Evolutionary conservation across 345 rosid genomes (phyloP).

Genomic region (Eucalyptus sp.): DNA sequence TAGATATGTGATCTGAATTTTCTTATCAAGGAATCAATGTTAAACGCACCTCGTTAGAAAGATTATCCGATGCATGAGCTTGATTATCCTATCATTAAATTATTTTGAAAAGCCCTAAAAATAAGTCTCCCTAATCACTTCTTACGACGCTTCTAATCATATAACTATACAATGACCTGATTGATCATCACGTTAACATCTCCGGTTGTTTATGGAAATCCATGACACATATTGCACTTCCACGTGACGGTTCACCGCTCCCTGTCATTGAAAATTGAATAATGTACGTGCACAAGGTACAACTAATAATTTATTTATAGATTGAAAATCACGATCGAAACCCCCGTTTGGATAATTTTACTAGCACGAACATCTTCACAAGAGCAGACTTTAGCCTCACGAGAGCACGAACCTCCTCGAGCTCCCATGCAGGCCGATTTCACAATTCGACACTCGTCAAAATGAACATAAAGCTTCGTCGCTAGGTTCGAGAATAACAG

Average conservation of each 20-base stretch:
- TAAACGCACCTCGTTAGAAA: too few species aligned
- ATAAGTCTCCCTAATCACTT: accelerated
- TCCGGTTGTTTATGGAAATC: accelerated
- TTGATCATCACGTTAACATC: neutral
- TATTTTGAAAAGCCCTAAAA: too few species aligned
- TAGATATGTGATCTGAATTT: neutral
- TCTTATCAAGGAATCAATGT: neutral
- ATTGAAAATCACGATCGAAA: accelerated
- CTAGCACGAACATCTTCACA: accelerated
- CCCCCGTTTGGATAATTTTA: neutral
- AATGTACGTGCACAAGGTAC: accelerated
- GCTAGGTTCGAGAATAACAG: too few species aligned
- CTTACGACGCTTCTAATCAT: neutral
- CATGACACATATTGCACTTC: neutral
- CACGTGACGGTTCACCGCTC: neutral
- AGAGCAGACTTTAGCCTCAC: too few species aligned
- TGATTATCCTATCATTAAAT: accelerated
- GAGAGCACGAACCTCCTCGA: too few species aligned
- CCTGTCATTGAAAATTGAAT: neutral
- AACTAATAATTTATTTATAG: accelerated
- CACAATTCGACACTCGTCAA: too few species aligned
- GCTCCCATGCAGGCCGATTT: too few species aligned
- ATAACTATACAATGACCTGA: neutral
- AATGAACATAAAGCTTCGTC: too few species aligned
- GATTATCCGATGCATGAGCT: neutral